Conservation (phyloP, 2,329 filamentous ascomycete genomes). For the Epichloe brachyelytri region DNA sequence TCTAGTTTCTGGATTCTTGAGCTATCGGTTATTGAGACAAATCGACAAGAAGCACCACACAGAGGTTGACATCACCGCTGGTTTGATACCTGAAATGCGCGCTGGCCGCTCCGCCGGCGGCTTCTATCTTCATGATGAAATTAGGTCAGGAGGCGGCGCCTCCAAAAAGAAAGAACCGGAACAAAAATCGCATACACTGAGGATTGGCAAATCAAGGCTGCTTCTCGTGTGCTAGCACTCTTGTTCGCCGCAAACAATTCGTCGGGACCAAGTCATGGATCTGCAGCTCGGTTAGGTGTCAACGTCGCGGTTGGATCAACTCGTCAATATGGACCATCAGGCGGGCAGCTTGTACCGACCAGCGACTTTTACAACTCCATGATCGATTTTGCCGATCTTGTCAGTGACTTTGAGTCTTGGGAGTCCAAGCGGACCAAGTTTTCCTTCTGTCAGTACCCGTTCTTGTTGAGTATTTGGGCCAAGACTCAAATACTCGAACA, state of each 20-base stretch:
- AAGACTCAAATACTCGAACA: constrained; percentile 86
- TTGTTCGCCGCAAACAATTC: constrained; percentile 70
- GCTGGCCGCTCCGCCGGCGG: constrained; percentile 42
- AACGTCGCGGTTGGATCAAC: constrained; percentile 8
- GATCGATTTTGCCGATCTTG: constrained; percentile 74
- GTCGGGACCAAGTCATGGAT: constrained; percentile 22
- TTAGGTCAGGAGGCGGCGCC: constrained; percentile 38
- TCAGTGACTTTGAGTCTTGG: constrained; percentile 81
- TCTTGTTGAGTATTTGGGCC: constrained; percentile 80
- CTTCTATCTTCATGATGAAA: constrained; percentile 65
- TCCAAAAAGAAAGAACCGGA: constrained; percentile 41
- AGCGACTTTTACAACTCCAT: constrained; percentile 82
- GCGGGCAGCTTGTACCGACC: constrained; percentile 59
- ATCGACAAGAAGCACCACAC: constrained; percentile 51
- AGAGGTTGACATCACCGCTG: constrained; percentile 47
- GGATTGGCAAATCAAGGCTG: constrained; percentile 82
- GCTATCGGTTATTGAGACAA: constrained; percentile 63
- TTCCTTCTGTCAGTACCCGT: constrained; percentile 84
- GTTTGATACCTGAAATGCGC: constrained; percentile 61
- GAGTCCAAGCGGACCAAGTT: constrained; percentile 63
- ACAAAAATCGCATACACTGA: constrained; percentile 55
- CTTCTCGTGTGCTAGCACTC: constrained; percentile 65
- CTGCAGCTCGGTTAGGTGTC: constrained; percentile 11
- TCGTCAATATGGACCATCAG: constrained; percentile 19
- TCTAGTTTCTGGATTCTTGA: constrained; percentile 64